Base-by-base conservation (phyloP, 495 filamentous ascomycete species). In the Hypoxylon trugodes region DNA sequence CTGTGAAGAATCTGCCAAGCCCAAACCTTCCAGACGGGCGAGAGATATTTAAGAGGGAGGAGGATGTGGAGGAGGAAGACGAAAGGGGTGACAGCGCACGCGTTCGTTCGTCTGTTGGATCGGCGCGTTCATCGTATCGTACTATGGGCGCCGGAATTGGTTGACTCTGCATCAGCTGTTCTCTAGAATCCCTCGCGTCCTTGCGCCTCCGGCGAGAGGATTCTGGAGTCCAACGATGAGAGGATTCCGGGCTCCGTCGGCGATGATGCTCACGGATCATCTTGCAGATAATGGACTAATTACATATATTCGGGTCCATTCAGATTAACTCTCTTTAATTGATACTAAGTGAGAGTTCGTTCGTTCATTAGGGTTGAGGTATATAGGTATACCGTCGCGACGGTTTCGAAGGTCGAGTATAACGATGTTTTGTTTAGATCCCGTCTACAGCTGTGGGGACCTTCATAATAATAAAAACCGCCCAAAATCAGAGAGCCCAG, bases 181-280 rank as follows among this genome's bases (percentile, higher is more conserved):
- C 79, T 75, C 74, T 73, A 49, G 79, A 80, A 64, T 74, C 68
- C 54, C 77, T 72, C 47, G 76, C 73, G 49, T 76, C 72, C 73
- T 75, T 77, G 74, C 78, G 77, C 76, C 79, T 74, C 59, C 78
- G 77, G 55, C 77, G 74, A 70, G 77, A 73, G 70, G 76, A 75
- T 65, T 81, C 78, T 37, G 74, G 79, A 72, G 77, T 80, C 76
- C 78, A n/a, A n/a, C n/a, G n/a, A n/a, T n/a, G 73, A 68, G 76
- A 72, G 69, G 77, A 75, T 61, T 80, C 77, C 38, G 74, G 79
- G 71, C 78, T 81, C 77, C 78, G 67, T 68, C 67, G 74, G 65
- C 73, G 77, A 71, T 78, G 77, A 74, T 73, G 71, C 64, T 79
- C 75, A 59, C 73, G 71, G 69, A 74, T 80, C 70, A 70, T 69